Conservation (phyloP, 2,329 filamentous ascomycete genomes). For the Aspergillus luchuensis region DNA sequence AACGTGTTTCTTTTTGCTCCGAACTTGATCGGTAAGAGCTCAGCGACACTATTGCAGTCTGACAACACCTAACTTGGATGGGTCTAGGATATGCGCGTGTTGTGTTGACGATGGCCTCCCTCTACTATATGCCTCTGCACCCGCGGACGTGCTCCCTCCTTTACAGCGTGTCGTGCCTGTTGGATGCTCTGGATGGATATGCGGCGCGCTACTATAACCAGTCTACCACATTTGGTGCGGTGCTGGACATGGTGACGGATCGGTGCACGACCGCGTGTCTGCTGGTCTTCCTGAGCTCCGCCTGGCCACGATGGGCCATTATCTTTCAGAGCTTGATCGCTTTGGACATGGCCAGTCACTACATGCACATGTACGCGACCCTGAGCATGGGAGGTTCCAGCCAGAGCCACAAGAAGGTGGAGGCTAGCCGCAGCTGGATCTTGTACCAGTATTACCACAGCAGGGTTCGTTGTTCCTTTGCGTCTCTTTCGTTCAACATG, state of each 20-base stretch:
- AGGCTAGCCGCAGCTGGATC: constrained; percentile 82
- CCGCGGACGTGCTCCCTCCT: constrained; percentile 85
- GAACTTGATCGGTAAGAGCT: constrained; percentile 72
- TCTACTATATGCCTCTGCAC: constrained; percentile 99
- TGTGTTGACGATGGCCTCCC: constrained; percentile 79
- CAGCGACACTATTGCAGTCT: neutral
- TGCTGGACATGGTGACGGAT: constrained; percentile 98
- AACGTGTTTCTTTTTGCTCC: constrained; percentile 83
- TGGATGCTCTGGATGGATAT: constrained; percentile 92
- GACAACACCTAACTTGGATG: neutral
- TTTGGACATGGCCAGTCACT: constrained; percentile 92
- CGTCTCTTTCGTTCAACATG: constrained; percentile 2
- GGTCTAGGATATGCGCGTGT: constrained; percentile 72
- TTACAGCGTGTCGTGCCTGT: constrained; percentile 90
- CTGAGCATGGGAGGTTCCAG: constrained; percentile 80
- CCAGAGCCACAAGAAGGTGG: constrained; percentile 89
- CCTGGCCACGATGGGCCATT: constrained; percentile 91
- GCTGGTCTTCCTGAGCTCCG: constrained; percentile 89
- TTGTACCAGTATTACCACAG: constrained; percentile 97
- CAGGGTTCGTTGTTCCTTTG: constrained; percentile 65
- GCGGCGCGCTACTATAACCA: constrained; percentile 87
- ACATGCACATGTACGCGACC: constrained; percentile 98
- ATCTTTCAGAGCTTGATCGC: constrained; percentile 92
- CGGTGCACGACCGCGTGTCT: constrained; percentile 94
- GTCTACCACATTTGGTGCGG: constrained; percentile 91